phyloP scores from a whole-genome alignment of 331 rosid genomes.

The Dryas integrifolia region DNA sequence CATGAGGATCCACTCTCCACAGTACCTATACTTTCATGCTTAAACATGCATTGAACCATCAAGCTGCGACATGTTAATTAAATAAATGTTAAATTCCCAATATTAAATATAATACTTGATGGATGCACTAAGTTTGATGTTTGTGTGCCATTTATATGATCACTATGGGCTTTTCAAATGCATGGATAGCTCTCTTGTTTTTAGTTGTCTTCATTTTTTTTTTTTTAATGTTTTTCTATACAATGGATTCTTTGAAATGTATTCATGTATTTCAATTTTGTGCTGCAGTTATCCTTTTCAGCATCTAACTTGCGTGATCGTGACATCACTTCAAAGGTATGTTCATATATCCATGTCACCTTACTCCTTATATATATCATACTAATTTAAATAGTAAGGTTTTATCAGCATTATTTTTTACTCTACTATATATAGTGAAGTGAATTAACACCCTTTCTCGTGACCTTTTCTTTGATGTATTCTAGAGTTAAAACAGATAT shows the following conservation, averaged over 20 bases:
- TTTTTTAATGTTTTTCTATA: not conserved
- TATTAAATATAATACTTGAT: not conserved
- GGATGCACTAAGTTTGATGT: not conserved
- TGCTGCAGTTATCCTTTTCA: slow-evolving; percentile 60
- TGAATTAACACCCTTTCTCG: too few relatives aligned
- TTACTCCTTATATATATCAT: not conserved
- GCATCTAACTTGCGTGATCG: slow-evolving; percentile 62
- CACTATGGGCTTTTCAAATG: not conserved
- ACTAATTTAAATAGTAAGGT: not conserved
- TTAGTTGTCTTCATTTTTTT: not conserved
- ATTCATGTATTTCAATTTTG: slow-evolving; percentile 20
- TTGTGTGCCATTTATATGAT: not conserved
- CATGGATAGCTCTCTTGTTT: not conserved
- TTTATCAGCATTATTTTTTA: not conserved
- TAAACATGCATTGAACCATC: not conserved
- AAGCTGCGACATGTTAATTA: not conserved
- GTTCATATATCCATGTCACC: not conserved
- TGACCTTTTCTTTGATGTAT: too few relatives aligned
- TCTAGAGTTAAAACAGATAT: too few relatives aligned
- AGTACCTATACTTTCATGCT: too few relatives aligned
- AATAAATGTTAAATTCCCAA: not conserved
- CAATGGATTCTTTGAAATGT: not conserved
- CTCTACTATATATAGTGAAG: too few relatives aligned
- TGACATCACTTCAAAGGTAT: slow-evolving; percentile 75
- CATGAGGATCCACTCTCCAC: not conserved